A percentile compares a stretch with the other conserved stretches of the same genome.
Evolutionary conservation across 352 stramenopile genomes (phyloP).

Genomic region (Phytophthora fragariaefolia): DNA sequence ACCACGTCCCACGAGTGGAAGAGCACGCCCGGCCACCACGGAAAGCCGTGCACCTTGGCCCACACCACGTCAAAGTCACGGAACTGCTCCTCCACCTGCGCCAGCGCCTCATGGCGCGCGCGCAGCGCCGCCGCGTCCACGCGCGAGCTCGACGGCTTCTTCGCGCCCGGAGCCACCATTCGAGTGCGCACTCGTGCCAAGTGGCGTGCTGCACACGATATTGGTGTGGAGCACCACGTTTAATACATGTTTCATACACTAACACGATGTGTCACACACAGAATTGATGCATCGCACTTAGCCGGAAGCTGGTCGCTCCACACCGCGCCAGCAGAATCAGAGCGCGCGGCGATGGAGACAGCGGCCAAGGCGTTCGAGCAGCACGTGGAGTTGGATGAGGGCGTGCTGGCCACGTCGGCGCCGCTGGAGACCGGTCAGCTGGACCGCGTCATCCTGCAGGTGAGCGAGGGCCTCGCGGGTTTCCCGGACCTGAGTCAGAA

Average conservation of each 20-base stretch:
- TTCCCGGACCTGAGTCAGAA: constrained; percentile 50
- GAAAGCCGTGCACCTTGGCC: constrained; percentile 69
- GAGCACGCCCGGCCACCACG: constrained; percentile 83
- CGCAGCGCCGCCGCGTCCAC: constrained; percentile 30
- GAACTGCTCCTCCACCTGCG: constrained; percentile 61
- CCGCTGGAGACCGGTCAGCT: constrained; percentile 54
- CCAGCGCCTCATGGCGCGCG: constrained; percentile 39
- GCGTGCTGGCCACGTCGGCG: constrained; percentile 67
- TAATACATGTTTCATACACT: too few relatives aligned
- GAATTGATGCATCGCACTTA: constrained; percentile 3
- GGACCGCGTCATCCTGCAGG: constrained; percentile 55
- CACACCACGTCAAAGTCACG: constrained; percentile 82
- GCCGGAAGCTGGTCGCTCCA: neutral
- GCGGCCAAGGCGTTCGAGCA: constrained; percentile 54
- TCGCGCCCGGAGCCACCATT: constrained; percentile 45
- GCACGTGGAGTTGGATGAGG: constrained; percentile 73
- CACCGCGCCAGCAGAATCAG: neutral
- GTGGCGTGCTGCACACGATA: too few relatives aligned
- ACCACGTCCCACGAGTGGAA: constrained; percentile 74
- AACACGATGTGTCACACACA: neutral
- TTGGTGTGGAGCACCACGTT: constrained; percentile 18
- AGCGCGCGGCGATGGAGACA: constrained; percentile 31
- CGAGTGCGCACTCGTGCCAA: too few relatives aligned
- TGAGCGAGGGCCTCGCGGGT: constrained; percentile 51
- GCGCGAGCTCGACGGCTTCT: constrained; percentile 33